A percentile compares a stretch with the other conserved stretches of the same genome.
Evolutionary conservation across 2,329 filamentous ascomycete genomes (phyloP).

Genomic region (Chaetothyriales sp.): DNA sequence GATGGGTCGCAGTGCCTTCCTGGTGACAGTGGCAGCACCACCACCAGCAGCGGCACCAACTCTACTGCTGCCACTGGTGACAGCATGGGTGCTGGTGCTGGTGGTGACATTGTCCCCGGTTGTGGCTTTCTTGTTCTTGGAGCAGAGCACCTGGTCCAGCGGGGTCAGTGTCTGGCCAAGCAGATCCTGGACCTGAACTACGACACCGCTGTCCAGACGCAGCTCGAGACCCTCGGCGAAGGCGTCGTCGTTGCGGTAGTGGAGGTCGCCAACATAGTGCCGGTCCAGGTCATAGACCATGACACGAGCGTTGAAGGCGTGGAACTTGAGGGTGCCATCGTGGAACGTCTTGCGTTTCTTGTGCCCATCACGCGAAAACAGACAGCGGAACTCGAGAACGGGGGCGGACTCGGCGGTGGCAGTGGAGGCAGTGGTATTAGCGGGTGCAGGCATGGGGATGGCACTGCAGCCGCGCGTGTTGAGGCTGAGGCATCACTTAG

Average conservation of each 20-base stretch:
- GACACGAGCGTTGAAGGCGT: slow-evolving; percentile 77
- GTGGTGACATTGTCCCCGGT: slow-evolving; percentile 30
- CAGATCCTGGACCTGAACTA: slow-evolving; percentile 67
- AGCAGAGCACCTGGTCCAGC: slow-evolving; percentile 49
- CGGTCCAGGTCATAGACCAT: slow-evolving; percentile 79
- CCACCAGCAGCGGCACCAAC: slow-evolving; percentile 12
- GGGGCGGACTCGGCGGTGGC: slow-evolving; percentile 47
- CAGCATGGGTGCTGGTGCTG: slow-evolving; percentile 22
- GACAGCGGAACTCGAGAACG: slow-evolving; percentile 68
- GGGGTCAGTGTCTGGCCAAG: slow-evolving; percentile 64
- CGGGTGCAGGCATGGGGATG: slow-evolving; percentile 5
- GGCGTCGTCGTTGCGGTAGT: slow-evolving; percentile 57
- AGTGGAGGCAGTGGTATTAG: slow-evolving; percentile 29
- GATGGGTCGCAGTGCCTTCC: slow-evolving; percentile 5
- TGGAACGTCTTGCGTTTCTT: slow-evolving; percentile 89
- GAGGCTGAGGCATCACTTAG: background rate
- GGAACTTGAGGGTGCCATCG: slow-evolving; percentile 74
- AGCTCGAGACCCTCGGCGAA: slow-evolving; percentile 72
- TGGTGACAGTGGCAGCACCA: slow-evolving; percentile 26
- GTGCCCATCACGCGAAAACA: slow-evolving; percentile 72
- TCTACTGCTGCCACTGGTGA: slow-evolving; percentile 29
- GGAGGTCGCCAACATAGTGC: slow-evolving; percentile 69
- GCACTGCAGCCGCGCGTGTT: background rate
- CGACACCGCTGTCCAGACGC: slow-evolving; percentile 56
- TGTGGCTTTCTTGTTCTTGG: slow-evolving; percentile 22